These are phyloP conservation scores for Chrysoporthe puriensis DNA, from an alignment of 2,329 filamentous ascomycete genomes.

Conservation along the genomic window DNA sequence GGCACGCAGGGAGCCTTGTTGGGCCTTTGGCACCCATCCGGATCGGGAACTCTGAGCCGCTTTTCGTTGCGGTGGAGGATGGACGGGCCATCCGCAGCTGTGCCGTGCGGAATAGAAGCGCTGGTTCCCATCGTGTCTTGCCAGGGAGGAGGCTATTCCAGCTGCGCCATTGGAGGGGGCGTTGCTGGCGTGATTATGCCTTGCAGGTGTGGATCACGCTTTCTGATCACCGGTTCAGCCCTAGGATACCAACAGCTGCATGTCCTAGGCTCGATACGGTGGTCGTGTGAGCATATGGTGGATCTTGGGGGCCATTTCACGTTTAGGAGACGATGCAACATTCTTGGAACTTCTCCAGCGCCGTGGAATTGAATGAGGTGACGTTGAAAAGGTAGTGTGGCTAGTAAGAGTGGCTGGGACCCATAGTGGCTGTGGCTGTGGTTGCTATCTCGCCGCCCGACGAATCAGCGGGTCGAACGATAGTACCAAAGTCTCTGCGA, in stretches of 20 bases:
- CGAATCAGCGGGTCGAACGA: background rate
- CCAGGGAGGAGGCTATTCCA: conserved; percentile 12
- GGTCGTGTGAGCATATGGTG: background rate
- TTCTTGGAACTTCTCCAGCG: background rate
- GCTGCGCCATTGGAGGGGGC: conserved; percentile 16
- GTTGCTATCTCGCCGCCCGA: background rate
- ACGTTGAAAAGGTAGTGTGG: conserved; percentile 4
- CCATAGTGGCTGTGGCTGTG: background rate
- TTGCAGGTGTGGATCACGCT: conserved; percentile 10
- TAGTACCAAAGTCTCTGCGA: background rate
- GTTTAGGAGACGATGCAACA: conserved; percentile 2
- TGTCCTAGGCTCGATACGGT: conserved; percentile 17
- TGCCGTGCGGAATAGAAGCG: background rate
- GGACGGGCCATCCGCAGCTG: background rate
- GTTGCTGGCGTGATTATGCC: conserved; percentile 12
- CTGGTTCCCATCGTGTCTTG: background rate
- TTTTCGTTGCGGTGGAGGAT: conserved; percentile 2
- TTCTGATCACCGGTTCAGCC: conserved; percentile 27
- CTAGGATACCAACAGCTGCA: conserved; percentile 23
- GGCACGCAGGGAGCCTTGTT: background rate
- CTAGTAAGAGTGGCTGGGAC: conserved; percentile 2
- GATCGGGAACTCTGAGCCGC: conserved; percentile 15
- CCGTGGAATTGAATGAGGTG: background rate
- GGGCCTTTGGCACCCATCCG: background rate
- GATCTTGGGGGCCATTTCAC: conserved; percentile 20